These are phyloP conservation scores for Cinchona pubescens DNA, from an alignment of 257 asterid species.

Conservation along the genomic window DNA sequence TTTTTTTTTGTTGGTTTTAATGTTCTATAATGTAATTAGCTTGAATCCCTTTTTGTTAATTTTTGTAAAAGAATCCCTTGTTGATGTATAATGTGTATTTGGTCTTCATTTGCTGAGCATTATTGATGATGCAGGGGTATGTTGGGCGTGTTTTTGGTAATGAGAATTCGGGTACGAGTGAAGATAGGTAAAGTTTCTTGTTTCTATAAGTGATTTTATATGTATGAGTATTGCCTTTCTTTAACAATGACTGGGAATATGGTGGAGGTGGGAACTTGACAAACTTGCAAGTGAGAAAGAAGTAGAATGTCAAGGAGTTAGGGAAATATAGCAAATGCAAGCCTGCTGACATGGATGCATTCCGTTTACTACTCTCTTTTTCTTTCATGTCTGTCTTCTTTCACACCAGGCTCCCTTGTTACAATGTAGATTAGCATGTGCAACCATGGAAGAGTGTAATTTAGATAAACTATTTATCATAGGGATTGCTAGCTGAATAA, in stretches of 20 bases:
- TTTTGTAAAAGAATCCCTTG: neutral
- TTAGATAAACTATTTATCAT: neutral
- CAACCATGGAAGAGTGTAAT: neutral
- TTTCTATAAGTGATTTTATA: neutral
- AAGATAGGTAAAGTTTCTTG: slow-evolving; percentile 59
- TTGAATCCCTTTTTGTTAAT: neutral
- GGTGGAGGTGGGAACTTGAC: neutral
- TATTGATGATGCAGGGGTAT: slow-evolving; percentile 62
- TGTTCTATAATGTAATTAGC: neutral
- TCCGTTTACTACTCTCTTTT: neutral
- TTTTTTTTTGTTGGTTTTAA: neutral
- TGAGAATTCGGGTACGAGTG: slow-evolving; percentile 64
- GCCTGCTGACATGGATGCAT: neutral
- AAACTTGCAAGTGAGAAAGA: neutral
- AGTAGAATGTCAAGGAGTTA: neutral
- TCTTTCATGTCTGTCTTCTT: neutral
- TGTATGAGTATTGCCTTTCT: neutral
- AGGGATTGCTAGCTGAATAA: neutral
- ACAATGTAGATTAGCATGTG: neutral
- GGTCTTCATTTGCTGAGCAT: slow-evolving; percentile 11
- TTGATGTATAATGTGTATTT: neutral
- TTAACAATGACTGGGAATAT: neutral
- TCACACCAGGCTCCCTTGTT: neutral
- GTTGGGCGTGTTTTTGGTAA: slow-evolving; percentile 89
- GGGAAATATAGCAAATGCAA: neutral